Conservation (phyloP, 2,329 filamentous ascomycete species). For the Colletotrichum karsti region DNA sequence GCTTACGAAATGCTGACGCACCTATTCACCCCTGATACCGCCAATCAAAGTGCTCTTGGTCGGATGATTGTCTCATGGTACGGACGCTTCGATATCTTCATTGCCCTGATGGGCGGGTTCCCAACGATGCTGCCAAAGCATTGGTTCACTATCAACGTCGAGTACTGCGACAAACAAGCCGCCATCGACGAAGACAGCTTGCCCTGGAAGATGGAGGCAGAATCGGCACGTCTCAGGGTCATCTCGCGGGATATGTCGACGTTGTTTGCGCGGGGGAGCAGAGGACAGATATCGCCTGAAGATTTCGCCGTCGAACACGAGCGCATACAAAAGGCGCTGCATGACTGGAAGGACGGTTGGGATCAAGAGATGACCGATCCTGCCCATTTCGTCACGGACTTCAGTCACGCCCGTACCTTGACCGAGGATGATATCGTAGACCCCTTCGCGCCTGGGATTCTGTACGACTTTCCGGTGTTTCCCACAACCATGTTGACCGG, state of each 20-base stretch:
- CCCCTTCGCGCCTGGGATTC: slow-evolving; percentile 73
- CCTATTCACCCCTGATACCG: slow-evolving; percentile 79
- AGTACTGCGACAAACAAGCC: slow-evolving; percentile 69
- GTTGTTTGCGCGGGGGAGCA: slow-evolving; percentile 75
- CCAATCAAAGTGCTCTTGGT: slow-evolving; percentile 75
- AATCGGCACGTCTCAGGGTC: slow-evolving; percentile 72
- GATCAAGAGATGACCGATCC: slow-evolving; percentile 70
- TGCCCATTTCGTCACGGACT: slow-evolving; percentile 69
- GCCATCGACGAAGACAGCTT: slow-evolving; percentile 64
- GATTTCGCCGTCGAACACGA: slow-evolving; percentile 72
- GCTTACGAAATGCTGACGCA: slow-evolving; percentile 83
- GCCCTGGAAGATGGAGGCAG: slow-evolving; percentile 72
- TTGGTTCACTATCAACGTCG: slow-evolving; percentile 77
- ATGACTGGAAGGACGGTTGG: slow-evolving; percentile 63
- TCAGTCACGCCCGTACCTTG: slow-evolving; percentile 60
- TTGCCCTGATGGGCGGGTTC: slow-evolving; percentile 83
- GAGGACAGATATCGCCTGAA: slow-evolving; percentile 69
- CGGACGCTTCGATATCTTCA: slow-evolving; percentile 84
- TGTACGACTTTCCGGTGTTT: slow-evolving; percentile 78
- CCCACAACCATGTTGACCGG: slow-evolving; percentile 77
- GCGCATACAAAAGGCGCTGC: slow-evolving; percentile 55
- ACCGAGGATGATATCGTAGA: slow-evolving; percentile 75
- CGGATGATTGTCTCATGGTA: slow-evolving; percentile 89
- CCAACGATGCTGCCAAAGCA: slow-evolving; percentile 77
- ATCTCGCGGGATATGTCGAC: slow-evolving; percentile 84